These are phyloP conservation scores for Coleophoma eucalyptorum DNA, from an alignment of 2,329 filamentous ascomycete species.

Conservation along the genomic window DNA sequence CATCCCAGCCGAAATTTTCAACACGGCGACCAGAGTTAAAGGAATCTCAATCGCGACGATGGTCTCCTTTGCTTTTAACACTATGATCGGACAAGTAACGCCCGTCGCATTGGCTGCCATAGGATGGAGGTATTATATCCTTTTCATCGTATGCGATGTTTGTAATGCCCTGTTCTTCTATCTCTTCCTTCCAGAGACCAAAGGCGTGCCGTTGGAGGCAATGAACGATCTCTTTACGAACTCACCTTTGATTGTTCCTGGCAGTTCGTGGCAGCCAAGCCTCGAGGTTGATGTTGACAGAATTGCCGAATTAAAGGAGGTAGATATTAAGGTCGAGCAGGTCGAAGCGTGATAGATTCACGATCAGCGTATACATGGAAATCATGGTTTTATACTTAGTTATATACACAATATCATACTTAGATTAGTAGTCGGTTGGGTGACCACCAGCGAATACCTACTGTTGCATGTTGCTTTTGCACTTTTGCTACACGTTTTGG, in stretches of 20 bases:
- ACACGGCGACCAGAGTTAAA: constrained; percentile 55
- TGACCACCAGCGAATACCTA: too few relatives aligned
- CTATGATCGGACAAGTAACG: constrained; percentile 63
- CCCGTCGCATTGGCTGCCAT: constrained; percentile 33
- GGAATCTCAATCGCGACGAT: constrained; percentile 57
- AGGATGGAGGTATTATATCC: constrained; percentile 29
- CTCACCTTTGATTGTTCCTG: constrained; percentile 48
- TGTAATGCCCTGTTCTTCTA: constrained; percentile 64
- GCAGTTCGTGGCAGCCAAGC: constrained; percentile 21
- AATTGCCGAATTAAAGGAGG: background rate
- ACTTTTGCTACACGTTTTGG: too few relatives aligned
- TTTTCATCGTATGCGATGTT: constrained; percentile 59
- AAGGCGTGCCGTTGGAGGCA: constrained; percentile 53
- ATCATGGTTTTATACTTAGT: too few relatives aligned
- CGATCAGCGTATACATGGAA: too few relatives aligned
- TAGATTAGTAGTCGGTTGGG: too few relatives aligned
- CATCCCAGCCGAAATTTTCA: constrained; percentile 52
- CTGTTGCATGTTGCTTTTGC: too few relatives aligned
- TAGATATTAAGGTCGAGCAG: too few relatives aligned
- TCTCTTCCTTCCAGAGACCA: constrained; percentile 55
- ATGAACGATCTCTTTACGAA: constrained; percentile 57
- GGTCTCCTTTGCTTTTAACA: constrained; percentile 59
- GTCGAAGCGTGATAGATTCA: too few relatives aligned
- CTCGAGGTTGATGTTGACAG: constrained; percentile 2
- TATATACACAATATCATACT: too few relatives aligned